A percentile compares a stretch with the other conserved stretches of the same genome.
phyloP scores from a whole-genome alignment of 1,284 basidiomycete genomes.

The Dichomitus squalens region DNA sequence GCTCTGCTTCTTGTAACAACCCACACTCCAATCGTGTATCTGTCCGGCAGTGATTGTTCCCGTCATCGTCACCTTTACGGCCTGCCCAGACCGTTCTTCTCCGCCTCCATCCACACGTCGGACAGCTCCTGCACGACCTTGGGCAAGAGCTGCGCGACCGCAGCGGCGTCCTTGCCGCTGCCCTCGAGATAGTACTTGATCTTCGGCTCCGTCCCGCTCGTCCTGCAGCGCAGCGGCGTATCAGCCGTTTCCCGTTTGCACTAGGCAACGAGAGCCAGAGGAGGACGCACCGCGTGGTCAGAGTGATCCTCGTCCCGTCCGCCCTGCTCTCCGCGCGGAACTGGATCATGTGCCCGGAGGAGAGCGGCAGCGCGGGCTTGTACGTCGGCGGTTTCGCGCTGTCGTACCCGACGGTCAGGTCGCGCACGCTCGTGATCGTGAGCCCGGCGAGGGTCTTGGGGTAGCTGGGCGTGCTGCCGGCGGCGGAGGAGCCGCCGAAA shows the following conservation, averaged over 20 bases:
- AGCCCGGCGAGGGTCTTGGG: slow-evolving; percentile 65
- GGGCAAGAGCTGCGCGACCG: slow-evolving; percentile 50
- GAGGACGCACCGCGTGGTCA: slow-evolving; percentile 64
- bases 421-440: slow-evolving; percentile 62
- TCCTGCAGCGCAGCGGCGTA: slow-evolving; percentile 43
- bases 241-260: background rate
- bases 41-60: background rate
- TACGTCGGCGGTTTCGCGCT: slow-evolving; percentile 68
- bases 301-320: slow-evolving; percentile 52
- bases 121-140: slow-evolving; percentile 60
- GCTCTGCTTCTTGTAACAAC: slow-evolving; percentile 1
- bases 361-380: slow-evolving; percentile 67
- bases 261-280: background rate
- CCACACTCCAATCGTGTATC: background rate
- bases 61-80: slow-evolving; percentile 33
- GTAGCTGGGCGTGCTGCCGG: slow-evolving; percentile 43
- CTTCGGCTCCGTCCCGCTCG: slow-evolving; percentile 89
- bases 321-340: slow-evolving; percentile 56
- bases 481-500: slow-evolving; percentile 46
- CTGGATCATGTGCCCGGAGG: slow-evolving; percentile 84
- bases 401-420: slow-evolving; percentile 77
- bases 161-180: slow-evolving; percentile 49
- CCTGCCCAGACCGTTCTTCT: slow-evolving; percentile 52
- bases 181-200: slow-evolving; percentile 88
- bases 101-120: slow-evolving; percentile 68